phyloP scores from a whole-genome alignment of 2,329 filamentous ascomycete species.

The Colletotrichum simmondsii region DNA sequence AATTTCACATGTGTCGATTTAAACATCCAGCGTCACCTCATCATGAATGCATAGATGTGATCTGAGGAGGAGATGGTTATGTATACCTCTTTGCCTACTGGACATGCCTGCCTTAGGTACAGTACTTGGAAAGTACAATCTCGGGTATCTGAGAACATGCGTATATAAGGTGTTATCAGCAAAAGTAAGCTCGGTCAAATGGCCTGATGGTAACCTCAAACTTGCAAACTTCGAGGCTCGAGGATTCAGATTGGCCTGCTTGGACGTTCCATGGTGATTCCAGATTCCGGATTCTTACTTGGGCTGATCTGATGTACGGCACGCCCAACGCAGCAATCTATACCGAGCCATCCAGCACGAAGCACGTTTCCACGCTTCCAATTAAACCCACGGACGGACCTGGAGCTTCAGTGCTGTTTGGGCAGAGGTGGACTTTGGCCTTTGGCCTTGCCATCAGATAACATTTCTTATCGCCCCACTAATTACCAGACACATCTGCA shows the following conservation, averaged over 20 bases:
- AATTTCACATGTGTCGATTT: not conserved
- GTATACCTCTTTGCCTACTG: not conserved
- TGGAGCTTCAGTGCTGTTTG: not conserved
- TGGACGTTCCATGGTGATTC: conserved; percentile 22
- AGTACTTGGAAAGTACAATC: not conserved
- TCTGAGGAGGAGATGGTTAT: not conserved
- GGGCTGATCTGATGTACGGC: conserved; percentile 13
- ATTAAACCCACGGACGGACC: not conserved
- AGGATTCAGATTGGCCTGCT: conserved; percentile 1
- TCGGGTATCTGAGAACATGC: not conserved
- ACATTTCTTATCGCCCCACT: conserved; percentile 12
- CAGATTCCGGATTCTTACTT: conserved; percentile 10
- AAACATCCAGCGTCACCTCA: not conserved
- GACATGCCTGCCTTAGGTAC: not conserved
- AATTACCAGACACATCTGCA: not conserved
- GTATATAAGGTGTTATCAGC: conserved; percentile 9
- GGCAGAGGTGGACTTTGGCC: not conserved
- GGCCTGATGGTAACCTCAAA: conserved; percentile 24
- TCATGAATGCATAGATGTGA: not conserved
- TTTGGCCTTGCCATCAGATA: conserved; percentile 10
- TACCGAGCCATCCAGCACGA: not conserved
- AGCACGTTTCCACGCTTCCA: conserved; percentile 4
- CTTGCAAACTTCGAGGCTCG: not conserved
- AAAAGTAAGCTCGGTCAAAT: conserved; percentile 30
- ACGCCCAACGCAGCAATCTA: conserved; percentile 2